Conservation (phyloP, 495 filamentous ascomycete genomes). For the Hypoxylon fuscum region DNA sequence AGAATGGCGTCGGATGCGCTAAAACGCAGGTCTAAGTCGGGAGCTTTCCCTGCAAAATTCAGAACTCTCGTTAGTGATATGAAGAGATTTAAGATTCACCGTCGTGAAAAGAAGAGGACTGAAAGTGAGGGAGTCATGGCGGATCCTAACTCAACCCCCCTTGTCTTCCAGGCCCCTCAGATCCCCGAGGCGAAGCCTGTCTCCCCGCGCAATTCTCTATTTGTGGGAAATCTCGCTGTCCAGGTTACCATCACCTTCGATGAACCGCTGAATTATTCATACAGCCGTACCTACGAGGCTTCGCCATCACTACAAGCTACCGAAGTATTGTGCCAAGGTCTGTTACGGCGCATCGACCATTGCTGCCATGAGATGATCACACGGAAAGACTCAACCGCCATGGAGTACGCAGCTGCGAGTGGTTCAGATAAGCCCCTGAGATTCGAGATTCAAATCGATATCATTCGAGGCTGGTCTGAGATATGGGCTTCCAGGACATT, state of each 20-base stretch:
- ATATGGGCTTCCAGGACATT: conserved; percentile 55
- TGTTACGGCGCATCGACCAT: conserved; percentile 57
- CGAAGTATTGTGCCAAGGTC: conserved; percentile 51
- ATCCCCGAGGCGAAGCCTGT: conserved; percentile 21
- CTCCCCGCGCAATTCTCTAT: conserved; percentile 29
- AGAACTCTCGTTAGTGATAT: conserved; percentile 44
- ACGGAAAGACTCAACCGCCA: conserved; percentile 56
- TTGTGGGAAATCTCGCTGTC: conserved; percentile 41
- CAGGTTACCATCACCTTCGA: conserved; percentile 57
- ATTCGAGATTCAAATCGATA: conserved; percentile 55
- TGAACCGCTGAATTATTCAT: conserved; percentile 53
- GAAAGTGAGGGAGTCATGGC: conserved; percentile 19
- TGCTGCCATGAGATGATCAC: conserved; percentile 59
- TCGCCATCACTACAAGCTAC: conserved; percentile 51
- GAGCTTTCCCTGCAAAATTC: conserved; percentile 37
- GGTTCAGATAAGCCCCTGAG: conserved; percentile 52
- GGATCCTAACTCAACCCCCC: conserved; percentile 17
- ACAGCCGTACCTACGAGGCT: conserved; percentile 52
- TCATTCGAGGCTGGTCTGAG: conserved; percentile 49
- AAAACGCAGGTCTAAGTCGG: conserved; percentile 28
- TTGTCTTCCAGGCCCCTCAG: conserved; percentile 2
- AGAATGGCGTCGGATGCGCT: conserved; percentile 30
- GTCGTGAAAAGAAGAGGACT: conserved; percentile 27
- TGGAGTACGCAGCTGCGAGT: conserved; percentile 48
- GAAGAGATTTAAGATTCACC: conserved; percentile 38